These are phyloP conservation scores for Scutellaria galericulata DNA, from an alignment of 257 asterid genomes.

Conservation along the genomic window DNA sequence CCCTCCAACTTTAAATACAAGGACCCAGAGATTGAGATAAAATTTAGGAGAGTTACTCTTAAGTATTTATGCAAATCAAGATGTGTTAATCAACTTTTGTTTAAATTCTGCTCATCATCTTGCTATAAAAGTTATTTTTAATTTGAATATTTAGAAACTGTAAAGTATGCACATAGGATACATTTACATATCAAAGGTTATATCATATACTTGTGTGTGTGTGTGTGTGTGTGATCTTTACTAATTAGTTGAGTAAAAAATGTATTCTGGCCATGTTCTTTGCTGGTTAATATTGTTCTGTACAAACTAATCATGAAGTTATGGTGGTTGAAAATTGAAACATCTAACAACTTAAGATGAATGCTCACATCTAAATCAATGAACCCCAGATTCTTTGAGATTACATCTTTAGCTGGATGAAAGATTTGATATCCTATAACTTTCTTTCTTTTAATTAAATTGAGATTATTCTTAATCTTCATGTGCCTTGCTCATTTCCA, in stretches of 20 bases:
- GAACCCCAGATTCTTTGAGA: not conserved
- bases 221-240: not conserved
- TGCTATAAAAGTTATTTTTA: not conserved
- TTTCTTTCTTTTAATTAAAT: not conserved
- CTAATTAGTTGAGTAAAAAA: not conserved
- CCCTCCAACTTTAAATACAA: not conserved
- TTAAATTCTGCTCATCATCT: not conserved
- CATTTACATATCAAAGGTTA: not conserved
- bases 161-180: not conserved
- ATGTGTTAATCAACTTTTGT: not conserved
- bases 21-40: not conserved
- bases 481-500: not conserved
- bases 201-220: not conserved
- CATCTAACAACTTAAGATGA: not conserved
- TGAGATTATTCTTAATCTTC: not conserved
- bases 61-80: not conserved
- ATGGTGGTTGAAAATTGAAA: not conserved
- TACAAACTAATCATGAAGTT: not conserved
- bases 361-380: not conserved
- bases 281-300: not conserved
- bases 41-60: not conserved
- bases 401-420: conserved; percentile 2
- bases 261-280: not conserved
- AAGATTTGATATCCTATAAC: not conserved
- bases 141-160: not conserved